These are phyloP conservation scores for Myxozyma geophila DNA, from an alignment of 805 yeast species.

Conservation along the genomic window DNA sequence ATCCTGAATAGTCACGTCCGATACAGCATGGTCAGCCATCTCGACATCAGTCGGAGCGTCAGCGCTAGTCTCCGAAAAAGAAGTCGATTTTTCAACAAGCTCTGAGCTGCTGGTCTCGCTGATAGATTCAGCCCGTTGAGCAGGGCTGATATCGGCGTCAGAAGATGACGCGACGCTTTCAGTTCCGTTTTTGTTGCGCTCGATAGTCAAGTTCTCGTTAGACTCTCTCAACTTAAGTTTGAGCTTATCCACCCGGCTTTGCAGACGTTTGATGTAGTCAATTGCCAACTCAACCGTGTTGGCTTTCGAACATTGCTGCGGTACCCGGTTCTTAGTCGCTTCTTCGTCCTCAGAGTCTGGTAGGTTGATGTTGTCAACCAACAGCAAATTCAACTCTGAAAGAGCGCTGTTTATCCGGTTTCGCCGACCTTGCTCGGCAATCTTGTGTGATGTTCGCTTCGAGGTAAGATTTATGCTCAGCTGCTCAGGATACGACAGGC, in stretches of 20 bases:
- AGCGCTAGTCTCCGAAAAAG: background rate
- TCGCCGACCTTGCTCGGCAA: conserved; percentile 95
- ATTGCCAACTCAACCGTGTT: conserved; percentile 93
- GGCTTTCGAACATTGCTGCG: conserved; percentile 65
- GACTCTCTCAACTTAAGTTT: conserved; percentile 25
- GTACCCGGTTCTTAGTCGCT: conserved; percentile 50
- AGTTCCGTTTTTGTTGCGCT: conserved; percentile 11
- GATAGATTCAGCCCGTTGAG: background rate
- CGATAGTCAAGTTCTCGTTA: conserved; percentile 9
- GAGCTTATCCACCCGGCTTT: conserved; percentile 44
- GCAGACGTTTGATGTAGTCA: conserved; percentile 60
- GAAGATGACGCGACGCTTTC: conserved; percentile 8
- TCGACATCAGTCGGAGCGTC: background rate
- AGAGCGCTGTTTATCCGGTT: conserved; percentile 90
- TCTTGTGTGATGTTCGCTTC: conserved; percentile 77
- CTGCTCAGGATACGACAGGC: conserved; percentile 50
- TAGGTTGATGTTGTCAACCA: conserved; percentile 53
- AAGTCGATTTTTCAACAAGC: background rate
- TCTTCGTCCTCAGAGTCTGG: conserved; percentile 42
- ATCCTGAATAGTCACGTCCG: background rate
- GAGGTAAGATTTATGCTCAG: conserved; percentile 47
- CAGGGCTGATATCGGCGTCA: conserved; percentile 11
- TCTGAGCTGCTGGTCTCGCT: background rate
- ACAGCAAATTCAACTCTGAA: conserved; percentile 66
- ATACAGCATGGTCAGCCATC: background rate